Evolutionary conservation across 331 rosid species (phyloP).

Genomic region (Acacia pycnantha): DNA sequence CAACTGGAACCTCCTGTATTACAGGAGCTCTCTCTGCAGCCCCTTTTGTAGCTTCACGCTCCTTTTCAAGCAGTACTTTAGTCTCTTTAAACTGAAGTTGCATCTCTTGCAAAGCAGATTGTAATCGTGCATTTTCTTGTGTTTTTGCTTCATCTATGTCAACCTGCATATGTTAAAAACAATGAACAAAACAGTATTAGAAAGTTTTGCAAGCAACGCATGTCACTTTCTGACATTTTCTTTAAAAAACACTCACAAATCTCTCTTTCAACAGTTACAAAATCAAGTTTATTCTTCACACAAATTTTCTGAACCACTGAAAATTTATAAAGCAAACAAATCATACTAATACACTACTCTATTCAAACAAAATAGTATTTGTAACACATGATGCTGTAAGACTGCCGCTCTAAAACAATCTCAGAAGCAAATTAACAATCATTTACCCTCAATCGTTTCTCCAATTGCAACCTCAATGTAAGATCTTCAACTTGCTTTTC

Average conservation of each 20-base stretch:
- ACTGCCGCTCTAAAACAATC: conserved; percentile 14
- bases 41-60: conserved; percentile 64
- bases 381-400: background rate
- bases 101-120: conserved; percentile 82
- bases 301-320: conserved; percentile 9
- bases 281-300: background rate
- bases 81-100: conserved; percentile 85
- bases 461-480: conserved; percentile 93
- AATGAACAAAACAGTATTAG: conserved; percentile 11
- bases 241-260: background rate
- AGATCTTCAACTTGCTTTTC: conserved; percentile 99
- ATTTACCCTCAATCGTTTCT: conserved; percentile 91
- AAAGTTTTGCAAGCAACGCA: conserved; percentile 24
- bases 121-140: conserved; percentile 82
- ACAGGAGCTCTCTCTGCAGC: conserved; percentile 69
- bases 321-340: conserved; percentile 3
- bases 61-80: conserved; percentile 67
- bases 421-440: conserved; percentile 14
- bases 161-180: conserved; percentile 45
- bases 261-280: conserved; percentile 1
- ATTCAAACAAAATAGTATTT: conserved; percentile 1
- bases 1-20: conserved; percentile 91
- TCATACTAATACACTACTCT: conserved; percentile 2
- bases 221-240: background rate
- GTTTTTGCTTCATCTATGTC: conserved; percentile 89